Percentiles rank a stretch among this genome's conserved stretches.
These are phyloP conservation scores for Polytrichum formosum DNA, from an alignment of 225 moss, liverwort and hornwort species.

Conservation along the genomic window DNA sequence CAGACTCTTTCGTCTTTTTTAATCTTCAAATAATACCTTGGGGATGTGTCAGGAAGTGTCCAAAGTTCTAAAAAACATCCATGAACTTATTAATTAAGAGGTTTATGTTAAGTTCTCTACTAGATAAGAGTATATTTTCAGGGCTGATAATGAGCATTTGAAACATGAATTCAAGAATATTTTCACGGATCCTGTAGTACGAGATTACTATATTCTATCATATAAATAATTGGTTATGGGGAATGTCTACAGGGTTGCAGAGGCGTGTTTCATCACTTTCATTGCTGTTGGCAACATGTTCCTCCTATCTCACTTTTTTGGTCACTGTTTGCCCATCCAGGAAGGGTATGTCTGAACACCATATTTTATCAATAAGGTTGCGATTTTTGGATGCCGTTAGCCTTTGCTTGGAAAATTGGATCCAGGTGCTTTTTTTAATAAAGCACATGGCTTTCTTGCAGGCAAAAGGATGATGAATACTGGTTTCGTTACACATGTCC, in stretches of 20 bases:
- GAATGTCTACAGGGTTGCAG: conserved; percentile 48
- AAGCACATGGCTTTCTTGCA: conserved; percentile 16
- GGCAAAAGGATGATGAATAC: conserved; percentile 50
- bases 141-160: no score
- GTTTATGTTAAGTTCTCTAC: no score
- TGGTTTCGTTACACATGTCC: conserved; percentile 78
- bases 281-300: conserved; percentile 64
- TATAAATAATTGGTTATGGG: not conserved
- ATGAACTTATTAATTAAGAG: no score
- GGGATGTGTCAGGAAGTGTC: no score
- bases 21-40: no score
- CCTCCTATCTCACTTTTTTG: conserved; percentile 57
- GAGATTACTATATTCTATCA: no score
- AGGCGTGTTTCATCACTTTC: conserved; percentile 69
- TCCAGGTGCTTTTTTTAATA: not conserved
- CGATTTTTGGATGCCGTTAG: no score
- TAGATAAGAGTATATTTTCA: no score
- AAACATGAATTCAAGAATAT: no score
- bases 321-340: conserved; percentile 55
- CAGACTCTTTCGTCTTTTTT: no score
- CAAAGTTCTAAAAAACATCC: no score
- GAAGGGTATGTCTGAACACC: conserved; percentile 39
- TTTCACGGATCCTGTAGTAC: no score
- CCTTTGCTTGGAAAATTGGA: not conserved
- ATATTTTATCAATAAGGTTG: not conserved